Evolutionary conservation across 225 moss, liverwort and hornwort species (phyloP).

Genomic region (Anthoceros angustus): DNA sequence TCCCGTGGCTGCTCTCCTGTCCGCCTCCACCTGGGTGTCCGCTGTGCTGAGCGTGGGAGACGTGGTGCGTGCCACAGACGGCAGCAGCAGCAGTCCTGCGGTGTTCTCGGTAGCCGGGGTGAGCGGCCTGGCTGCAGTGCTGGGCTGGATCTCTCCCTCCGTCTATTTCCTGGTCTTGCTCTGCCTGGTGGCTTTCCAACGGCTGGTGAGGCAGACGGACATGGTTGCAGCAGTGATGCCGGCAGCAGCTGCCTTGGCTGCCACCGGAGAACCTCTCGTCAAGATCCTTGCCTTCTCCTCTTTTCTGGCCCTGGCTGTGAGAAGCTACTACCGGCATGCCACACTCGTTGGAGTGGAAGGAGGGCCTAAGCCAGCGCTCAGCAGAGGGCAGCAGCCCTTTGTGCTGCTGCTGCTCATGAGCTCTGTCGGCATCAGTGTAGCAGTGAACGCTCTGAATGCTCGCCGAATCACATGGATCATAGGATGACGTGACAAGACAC

Average conservation of each 20-base stretch:
- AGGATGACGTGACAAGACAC: background rate
- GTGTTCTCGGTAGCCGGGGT: background rate
- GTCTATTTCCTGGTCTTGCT: background rate
- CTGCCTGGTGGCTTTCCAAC: background rate
- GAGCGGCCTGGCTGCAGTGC: background rate
- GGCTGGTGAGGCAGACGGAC: background rate
- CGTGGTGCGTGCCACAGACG: background rate
- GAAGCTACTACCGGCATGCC: background rate
- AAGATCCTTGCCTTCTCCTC: background rate
- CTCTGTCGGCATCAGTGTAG: background rate
- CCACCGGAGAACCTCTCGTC: background rate
- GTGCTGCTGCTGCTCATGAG: background rate
- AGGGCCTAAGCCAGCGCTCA: background rate
- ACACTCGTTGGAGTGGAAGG: background rate
- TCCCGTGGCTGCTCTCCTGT: background rate
- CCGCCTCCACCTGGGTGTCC: background rate
- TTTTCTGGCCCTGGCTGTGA: background rate
- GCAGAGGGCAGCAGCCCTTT: background rate
- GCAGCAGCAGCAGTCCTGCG: background rate
- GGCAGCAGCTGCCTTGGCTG: background rate
- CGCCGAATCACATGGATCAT: background rate
- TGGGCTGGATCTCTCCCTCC: background rate
- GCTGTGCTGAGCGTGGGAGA: background rate
- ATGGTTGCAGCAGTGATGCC: conserved; percentile 1
- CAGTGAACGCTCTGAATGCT: background rate